These are phyloP conservation scores for Ophiocordyceps polyrhachis-furcata DNA, from an alignment of 2,329 filamentous ascomycete genomes.

Conservation along the genomic window DNA sequence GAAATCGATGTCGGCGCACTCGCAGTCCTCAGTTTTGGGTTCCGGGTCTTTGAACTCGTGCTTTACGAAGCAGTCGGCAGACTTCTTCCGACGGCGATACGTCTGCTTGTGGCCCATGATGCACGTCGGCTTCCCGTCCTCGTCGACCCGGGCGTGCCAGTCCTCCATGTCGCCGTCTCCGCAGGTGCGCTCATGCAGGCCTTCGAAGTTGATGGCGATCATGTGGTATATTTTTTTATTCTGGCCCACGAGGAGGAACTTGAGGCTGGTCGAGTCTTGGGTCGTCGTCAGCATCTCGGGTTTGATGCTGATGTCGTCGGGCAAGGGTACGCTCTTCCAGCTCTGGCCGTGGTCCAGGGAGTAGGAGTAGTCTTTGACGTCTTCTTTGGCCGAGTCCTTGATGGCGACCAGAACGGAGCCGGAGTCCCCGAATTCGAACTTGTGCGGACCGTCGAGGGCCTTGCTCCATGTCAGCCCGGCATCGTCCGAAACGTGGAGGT, in stretches of 20 bases:
- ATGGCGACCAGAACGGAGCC: constrained; percentile 78
- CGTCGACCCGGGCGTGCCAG: constrained; percentile 71
- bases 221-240: constrained; percentile 39
- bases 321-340: constrained; percentile 58
- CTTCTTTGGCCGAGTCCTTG: constrained; percentile 47
- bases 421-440: constrained; percentile 91
- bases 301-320: constrained; percentile 44
- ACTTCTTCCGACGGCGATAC: constrained; percentile 68
- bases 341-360: constrained; percentile 78
- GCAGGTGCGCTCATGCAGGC: constrained; percentile 65
- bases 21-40: constrained; percentile 53
- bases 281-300: constrained; percentile 69
- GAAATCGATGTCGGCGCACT: constrained; percentile 70
- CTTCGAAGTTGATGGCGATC: constrained; percentile 67
- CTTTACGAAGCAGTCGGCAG: constrained; percentile 76
- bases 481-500: constrained; percentile 78
- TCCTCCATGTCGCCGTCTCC: constrained; percentile 61
- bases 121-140: constrained; percentile 65
- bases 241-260: constrained; percentile 64
- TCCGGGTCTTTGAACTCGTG: constrained; percentile 65
- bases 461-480: constrained; percentile 72
- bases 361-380: constrained; percentile 43
- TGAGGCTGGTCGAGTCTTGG: constrained; percentile 79
- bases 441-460: constrained; percentile 63
- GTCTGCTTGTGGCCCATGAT: constrained; percentile 93